A percentile compares a stretch with the other conserved stretches of the same genome.
Conservation (phyloP, 1,284 basidiomycete species). For the Leccinum subrobustum region DNA sequence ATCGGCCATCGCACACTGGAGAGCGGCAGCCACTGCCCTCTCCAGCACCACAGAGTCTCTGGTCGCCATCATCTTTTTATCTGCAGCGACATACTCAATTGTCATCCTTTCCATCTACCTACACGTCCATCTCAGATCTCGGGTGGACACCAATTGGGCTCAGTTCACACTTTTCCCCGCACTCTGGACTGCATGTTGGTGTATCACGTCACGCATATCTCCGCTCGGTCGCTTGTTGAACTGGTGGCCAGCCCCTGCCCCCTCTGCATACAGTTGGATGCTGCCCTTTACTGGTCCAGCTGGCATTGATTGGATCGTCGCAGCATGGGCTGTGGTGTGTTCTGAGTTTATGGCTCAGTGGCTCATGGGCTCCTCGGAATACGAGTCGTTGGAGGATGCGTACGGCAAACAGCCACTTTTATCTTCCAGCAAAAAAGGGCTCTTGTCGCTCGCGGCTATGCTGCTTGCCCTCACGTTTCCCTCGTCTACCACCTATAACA, state of each 20-base stretch:
- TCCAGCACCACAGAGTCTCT: constrained; percentile 52
- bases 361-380: constrained; percentile 44
- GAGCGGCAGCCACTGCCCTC: constrained; percentile 53
- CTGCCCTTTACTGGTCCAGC: constrained; percentile 52
- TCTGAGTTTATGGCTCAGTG: constrained; percentile 52
- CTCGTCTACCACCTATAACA: constrained; percentile 43
- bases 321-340: constrained; percentile 66
- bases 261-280: constrained; percentile 62
- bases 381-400: constrained; percentile 9
- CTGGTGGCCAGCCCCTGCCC: constrained; percentile 57
- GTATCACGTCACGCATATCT: constrained; percentile 46
- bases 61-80: constrained; percentile 44
- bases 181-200: constrained; percentile 66
- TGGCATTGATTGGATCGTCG: constrained; percentile 67
- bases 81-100: constrained; percentile 35
- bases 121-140: constrained; percentile 38
- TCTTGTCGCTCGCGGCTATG: constrained; percentile 38
- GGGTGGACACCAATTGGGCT: constrained; percentile 36
- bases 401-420: constrained; percentile 6
- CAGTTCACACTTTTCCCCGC: constrained; percentile 61
- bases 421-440: constrained; percentile 24
- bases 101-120: constrained; percentile 42
- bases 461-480: constrained; percentile 55
- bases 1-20: constrained; percentile 45
- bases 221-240: constrained; percentile 68